phyloP scores from a whole-genome alignment of 106 monocot species.

The Dactylorhiza incarnata region DNA sequence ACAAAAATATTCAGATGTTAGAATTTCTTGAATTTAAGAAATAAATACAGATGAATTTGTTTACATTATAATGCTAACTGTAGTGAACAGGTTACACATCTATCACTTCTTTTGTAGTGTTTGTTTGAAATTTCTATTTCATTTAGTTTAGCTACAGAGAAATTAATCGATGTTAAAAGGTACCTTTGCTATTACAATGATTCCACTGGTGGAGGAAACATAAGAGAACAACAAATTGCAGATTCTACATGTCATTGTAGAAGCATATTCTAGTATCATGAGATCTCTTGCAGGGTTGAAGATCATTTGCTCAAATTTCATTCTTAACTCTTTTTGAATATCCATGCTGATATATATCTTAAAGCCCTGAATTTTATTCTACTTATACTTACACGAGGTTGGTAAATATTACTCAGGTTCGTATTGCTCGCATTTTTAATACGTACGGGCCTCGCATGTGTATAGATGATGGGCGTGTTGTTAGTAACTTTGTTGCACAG shows the following conservation, averaged over 20 bases:
- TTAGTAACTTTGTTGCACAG: constrained; percentile 88
- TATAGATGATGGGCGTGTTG: constrained; percentile 81
- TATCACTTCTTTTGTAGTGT: background rate
- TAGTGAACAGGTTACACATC: background rate
- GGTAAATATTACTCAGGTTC: constrained; percentile 33
- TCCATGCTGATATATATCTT: no score
- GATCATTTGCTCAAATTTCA: background rate
- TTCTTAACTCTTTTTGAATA: no score
- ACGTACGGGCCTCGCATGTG: constrained; percentile 79
- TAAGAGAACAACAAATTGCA: no score
- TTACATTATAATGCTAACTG: background rate
- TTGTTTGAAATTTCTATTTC: background rate
- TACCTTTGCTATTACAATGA: no score
- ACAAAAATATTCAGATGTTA: background rate
- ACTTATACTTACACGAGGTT: background rate
- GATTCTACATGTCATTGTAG: background rate
- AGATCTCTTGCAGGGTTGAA: background rate
- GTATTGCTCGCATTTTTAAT: constrained; percentile 76
- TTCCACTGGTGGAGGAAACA: no score
- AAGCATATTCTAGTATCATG: background rate
- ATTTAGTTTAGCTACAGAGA: background rate
- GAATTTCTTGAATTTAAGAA: background rate
- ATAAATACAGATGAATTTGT: background rate
- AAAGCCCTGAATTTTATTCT: no score
- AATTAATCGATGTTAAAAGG: background rate